Evolutionary conservation across 176 grass and related monocot genomes (phyloP), one percentile per base, ranked within the genome.

Genomic region (Saccharum officinarum): DNA sequence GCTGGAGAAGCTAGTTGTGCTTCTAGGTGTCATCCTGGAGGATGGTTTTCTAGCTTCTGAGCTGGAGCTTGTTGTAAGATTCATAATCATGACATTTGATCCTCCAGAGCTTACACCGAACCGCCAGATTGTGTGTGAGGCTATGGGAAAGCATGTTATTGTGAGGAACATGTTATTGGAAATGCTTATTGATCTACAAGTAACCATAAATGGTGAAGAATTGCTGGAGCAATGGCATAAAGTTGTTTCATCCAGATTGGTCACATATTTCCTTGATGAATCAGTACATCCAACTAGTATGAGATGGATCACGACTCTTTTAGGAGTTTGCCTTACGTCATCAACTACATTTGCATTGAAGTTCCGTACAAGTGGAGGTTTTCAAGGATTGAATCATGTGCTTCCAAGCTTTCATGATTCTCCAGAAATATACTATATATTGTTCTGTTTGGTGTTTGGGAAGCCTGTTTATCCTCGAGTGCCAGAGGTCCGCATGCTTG

Each of bases 71-170:
- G 97, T 99, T 84, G 90, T 99, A 41, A 97, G 90, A 84, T 99
- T 99, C 84, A 91, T 99, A 85, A 99, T 95, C 47, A 97, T 99
- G 97, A 99, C 97, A 74, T 99, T 99, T 88, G 97, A 99, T 85
- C 97, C 97, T 64, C 94, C 97, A 82, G 88, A 92, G 77, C 81
- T 90, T 40, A 88, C 84, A 67, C 37, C 88, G 77, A 87, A 86
- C 66, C 88, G 71, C 49, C 89, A 92, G 77, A 90, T 96, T 89
- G 88, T 91, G 54, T 86, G 88, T 76, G 97, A 99, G 79, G 82
- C 81, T 63, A 99, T 99, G 97, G 94, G 97, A 75, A 99, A 99
- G 67, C 97, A 99, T 86, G 83, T 99, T 70, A 99, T 99, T 79
- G 94, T 99, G 76, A 93, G 97, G 75, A 96, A 99, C 79, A 99